A percentile compares a stretch with the other conserved stretches of the same genome.
Conservation (phyloP, 139 green algal species). For the Chlamydomonas incerta region DNA sequence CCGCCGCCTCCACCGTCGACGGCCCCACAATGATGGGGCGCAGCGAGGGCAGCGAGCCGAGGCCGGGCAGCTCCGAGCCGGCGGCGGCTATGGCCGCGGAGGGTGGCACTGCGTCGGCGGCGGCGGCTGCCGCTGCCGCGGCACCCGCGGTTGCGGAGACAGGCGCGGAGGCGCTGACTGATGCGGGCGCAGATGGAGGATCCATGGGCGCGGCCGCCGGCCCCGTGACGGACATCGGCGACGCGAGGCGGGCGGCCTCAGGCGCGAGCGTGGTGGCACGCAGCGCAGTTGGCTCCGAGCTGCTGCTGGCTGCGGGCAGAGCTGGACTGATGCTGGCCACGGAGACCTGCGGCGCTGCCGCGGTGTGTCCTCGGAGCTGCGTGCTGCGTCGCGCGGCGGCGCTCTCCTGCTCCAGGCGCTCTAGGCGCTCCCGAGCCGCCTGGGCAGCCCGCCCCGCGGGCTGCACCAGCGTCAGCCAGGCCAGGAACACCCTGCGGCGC, state of each 20-base stretch:
- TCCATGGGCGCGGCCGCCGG: not conserved
- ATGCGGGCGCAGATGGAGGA: not conserved
- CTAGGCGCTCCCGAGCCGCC: not conserved
- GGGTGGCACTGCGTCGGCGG: too few species aligned
- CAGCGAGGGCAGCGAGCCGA: not conserved
- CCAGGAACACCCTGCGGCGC: slow-evolving; percentile 2
- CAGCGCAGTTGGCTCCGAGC: too few species aligned
- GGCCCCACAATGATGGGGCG: not conserved
- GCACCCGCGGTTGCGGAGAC: not conserved
- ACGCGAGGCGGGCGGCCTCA: too few species aligned
- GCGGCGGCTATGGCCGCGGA: too few species aligned
- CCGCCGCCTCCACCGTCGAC: not conserved
- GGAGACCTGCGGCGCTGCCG: too few species aligned
- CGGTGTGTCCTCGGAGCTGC: not conserved
- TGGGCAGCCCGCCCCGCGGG: slow-evolving; percentile 1
- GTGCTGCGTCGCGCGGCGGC: not conserved
- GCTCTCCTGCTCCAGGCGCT: not conserved
- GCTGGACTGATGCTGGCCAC: too few species aligned
- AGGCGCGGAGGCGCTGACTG: too few species aligned
- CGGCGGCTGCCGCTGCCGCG: not conserved
- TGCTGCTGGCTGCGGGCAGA: too few species aligned
- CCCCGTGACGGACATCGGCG: too few species aligned
- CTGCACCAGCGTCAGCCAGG: slow-evolving; percentile 10
- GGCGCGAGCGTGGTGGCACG: too few species aligned
- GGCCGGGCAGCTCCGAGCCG: not conserved